Evolutionary conservation across 805 yeast genomes (phyloP).

Genomic region (Candida vartiovaarae): DNA sequence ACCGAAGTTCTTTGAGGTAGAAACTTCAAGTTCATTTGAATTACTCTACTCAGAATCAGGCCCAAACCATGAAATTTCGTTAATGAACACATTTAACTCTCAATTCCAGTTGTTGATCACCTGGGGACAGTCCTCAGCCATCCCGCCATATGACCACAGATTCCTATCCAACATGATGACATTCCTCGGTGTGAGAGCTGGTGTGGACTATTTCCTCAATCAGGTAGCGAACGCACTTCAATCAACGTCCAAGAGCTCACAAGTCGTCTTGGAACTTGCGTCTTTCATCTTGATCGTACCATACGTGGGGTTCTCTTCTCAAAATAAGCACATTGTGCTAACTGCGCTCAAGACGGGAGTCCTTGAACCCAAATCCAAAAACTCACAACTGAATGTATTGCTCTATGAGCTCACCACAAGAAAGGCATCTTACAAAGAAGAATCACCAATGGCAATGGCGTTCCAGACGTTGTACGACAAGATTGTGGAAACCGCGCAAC

Average conservation of each 20-base stretch:
- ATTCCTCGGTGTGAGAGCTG: constrained; percentile 13
- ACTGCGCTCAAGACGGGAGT: constrained; percentile 3
- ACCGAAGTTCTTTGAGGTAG: constrained; percentile 8
- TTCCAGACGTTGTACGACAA: constrained; percentile 13
- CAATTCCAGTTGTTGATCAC: constrained; percentile 16
- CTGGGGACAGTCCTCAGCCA: constrained; percentile 19
- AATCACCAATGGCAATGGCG: constrained; percentile 2
- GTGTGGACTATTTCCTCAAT: constrained; percentile 16
- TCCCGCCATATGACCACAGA: constrained; percentile 15
- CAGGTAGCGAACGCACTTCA: constrained; percentile 13
- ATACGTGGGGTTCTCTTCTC: constrained; percentile 8
- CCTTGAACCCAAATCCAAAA: neutral
- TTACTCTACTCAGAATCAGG: neutral
- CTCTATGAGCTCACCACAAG: constrained; percentile 2
- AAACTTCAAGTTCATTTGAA: constrained; percentile 5
- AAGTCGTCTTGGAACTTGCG: constrained; percentile 14
- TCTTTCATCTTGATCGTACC: constrained; percentile 12
- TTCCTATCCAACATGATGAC: constrained; percentile 8
- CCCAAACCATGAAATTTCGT: constrained; percentile 3
- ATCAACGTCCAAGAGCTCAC: constrained; percentile 10
- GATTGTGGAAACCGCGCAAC: constrained; percentile 14
- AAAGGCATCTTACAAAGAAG: constrained; percentile 2
- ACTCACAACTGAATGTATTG: neutral
- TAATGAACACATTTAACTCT: constrained; percentile 13
- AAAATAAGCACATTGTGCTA: constrained; percentile 4